A percentile compares a stretch with the other conserved stretches of the same genome.
These are phyloP conservation scores for Macrophomina tecta DNA, from an alignment of 2,329 filamentous ascomycete genomes.

Conservation along the genomic window DNA sequence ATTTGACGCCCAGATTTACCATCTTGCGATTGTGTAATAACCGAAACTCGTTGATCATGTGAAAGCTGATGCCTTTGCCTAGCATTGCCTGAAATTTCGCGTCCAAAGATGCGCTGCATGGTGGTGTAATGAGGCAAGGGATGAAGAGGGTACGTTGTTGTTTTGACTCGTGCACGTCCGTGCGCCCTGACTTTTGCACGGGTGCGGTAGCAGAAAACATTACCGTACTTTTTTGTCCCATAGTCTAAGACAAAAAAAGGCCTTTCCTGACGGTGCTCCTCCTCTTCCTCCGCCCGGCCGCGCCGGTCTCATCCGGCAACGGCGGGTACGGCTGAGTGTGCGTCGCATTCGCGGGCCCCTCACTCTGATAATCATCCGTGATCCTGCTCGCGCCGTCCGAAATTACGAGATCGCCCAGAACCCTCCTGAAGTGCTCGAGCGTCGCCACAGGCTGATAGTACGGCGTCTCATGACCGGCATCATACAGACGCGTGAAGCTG, in stretches of 20 bases:
- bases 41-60: too few relatives aligned
- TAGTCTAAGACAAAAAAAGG: neutral
- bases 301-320: constrained; percentile 24
- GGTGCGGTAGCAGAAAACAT: too few relatives aligned
- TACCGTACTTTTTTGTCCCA: too few relatives aligned
- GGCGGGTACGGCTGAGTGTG: constrained; percentile 25
- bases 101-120: too few relatives aligned
- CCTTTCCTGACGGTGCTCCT: neutral
- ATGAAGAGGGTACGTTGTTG: too few relatives aligned
- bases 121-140: too few relatives aligned
- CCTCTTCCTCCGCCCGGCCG: neutral
- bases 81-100: too few relatives aligned
- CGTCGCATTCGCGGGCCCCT: constrained; percentile 16
- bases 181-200: too few relatives aligned
- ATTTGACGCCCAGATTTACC: too few relatives aligned
- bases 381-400: constrained; percentile 10
- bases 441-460: constrained; percentile 37
- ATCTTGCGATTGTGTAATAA: too few relatives aligned
- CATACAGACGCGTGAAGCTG: constrained; percentile 58
- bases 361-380: constrained; percentile 9
- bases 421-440: constrained; percentile 21
- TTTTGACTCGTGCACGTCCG: too few relatives aligned
- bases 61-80: too few relatives aligned
- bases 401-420: constrained; percentile 3
- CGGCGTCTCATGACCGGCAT: constrained; percentile 59